Conservation (phyloP, 176 grass and related monocot genomes). For the Lolium rigidum region DNA sequence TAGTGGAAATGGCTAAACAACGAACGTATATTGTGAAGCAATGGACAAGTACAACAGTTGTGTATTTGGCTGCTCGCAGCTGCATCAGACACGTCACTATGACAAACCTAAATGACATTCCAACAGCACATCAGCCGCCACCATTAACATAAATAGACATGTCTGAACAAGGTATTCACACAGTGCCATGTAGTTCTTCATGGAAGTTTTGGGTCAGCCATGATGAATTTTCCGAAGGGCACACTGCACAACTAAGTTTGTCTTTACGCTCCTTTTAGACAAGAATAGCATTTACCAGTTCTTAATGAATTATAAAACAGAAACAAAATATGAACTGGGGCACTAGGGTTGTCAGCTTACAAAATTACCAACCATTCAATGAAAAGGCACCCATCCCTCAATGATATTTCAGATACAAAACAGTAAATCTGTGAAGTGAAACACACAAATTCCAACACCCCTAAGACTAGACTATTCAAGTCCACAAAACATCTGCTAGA, state of each 20-base stretch:
- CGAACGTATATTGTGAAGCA: not conserved
- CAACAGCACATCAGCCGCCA: not conserved
- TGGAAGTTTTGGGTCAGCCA: not conserved
- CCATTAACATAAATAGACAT: too few species aligned
- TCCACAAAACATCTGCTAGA: not conserved
- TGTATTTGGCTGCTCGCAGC: slow-evolving; percentile 6
- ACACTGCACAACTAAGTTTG: not conserved
- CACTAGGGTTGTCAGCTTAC: not conserved
- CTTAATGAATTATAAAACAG: not conserved
- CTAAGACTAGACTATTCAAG: not conserved
- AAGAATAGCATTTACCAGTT: not conserved
- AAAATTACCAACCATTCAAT: not conserved
- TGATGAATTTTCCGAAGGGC: not conserved
- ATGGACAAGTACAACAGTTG: not conserved
- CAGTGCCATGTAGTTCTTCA: not conserved
- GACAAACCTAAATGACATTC: not conserved
- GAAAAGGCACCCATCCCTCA: not conserved
- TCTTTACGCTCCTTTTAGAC: not conserved
- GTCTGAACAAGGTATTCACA: too few species aligned
- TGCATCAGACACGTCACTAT: not conserved
- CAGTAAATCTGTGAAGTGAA: not conserved
- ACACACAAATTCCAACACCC: not conserved
- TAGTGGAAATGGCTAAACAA: not conserved
- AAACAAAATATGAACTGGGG: not conserved
- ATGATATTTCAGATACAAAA: not conserved